These are phyloP conservation scores for Ormosia semicastrata DNA, from an alignment of 306 rosid species.

Conservation along the genomic window DNA sequence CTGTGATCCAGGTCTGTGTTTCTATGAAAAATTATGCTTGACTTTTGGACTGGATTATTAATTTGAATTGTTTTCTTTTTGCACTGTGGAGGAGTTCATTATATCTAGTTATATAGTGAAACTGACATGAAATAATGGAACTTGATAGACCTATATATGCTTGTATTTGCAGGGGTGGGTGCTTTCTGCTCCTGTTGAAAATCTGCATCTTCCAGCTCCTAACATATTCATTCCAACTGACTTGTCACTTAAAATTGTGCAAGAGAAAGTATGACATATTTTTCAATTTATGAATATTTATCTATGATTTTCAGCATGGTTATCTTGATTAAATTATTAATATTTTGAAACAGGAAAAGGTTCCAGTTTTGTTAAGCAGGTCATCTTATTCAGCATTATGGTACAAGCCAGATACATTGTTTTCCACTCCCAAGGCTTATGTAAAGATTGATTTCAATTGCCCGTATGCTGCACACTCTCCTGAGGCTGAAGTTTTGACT, in stretches of 20 bases:
- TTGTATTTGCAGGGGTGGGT: slow-evolving; percentile 74
- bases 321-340: slow-evolving; percentile 25
- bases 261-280: slow-evolving; percentile 53
- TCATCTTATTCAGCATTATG: slow-evolving; percentile 73
- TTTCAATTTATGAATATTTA: not conserved
- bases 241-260: slow-evolving; percentile 63
- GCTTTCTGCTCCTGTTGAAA: slow-evolving; percentile 65
- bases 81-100: slow-evolving; percentile 5
- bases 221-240: slow-evolving; percentile 85
- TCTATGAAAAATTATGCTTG: not conserved
- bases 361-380: slow-evolving; percentile 71
- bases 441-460: slow-evolving; percentile 81
- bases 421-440: slow-evolving; percentile 81
- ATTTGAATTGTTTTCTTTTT: slow-evolving; percentile 20
- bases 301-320: not conserved
- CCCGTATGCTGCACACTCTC: slow-evolving; percentile 80
- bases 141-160: slow-evolving; percentile 17
- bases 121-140: slow-evolving; percentile 17
- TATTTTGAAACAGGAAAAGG: slow-evolving; percentile 60
- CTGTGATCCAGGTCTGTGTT: slow-evolving; percentile 70
- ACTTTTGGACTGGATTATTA: slow-evolving; percentile 21
- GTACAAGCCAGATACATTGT: slow-evolving; percentile 86
- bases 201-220: slow-evolving; percentile 74
- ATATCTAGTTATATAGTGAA: not conserved
- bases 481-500: slow-evolving; percentile 71